Evolutionary conservation across 768 basidiomycete species (phyloP).

Genomic region (Piloderma croceum): DNA sequence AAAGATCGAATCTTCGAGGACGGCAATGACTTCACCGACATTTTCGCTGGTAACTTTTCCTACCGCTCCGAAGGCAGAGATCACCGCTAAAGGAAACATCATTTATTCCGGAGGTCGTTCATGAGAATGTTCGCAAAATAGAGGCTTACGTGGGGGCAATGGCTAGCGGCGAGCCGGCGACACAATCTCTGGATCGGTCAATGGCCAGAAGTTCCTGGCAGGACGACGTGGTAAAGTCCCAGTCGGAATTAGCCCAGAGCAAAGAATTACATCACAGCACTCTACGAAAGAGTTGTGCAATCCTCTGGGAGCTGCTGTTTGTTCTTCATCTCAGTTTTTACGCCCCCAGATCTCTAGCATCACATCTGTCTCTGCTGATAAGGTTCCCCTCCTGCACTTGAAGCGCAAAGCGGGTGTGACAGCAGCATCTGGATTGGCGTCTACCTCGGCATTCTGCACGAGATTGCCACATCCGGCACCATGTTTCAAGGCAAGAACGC

Average conservation of each 20-base stretch:
- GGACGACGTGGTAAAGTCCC: slow-evolving; percentile 93
- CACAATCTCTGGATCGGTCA: slow-evolving; percentile 73
- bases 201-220: slow-evolving; percentile 98
- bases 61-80: slow-evolving; percentile 92
- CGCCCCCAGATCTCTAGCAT: slow-evolving; percentile 78
- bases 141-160: slow-evolving; percentile 98
- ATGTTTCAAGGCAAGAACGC: slow-evolving; percentile 99
- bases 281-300: slow-evolving; percentile 95
- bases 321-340: slow-evolving; percentile 95
- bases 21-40: slow-evolving; percentile 97
- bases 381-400: slow-evolving; percentile 89
- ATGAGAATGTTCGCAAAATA: slow-evolving; percentile 93
- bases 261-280: slow-evolving; percentile 88
- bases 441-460: slow-evolving; percentile 94
- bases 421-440: slow-evolving; percentile 93
- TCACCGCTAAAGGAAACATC: slow-evolving; percentile 91
- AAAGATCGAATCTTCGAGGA: slow-evolving; percentile 93
- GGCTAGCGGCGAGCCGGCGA: slow-evolving; percentile 96
- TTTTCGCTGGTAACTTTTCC: slow-evolving; percentile 98
- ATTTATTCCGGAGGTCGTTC: slow-evolving; percentile 89
- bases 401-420: slow-evolving; percentile 94
- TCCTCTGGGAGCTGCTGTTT: slow-evolving; percentile 73
- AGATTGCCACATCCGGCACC: slow-evolving; percentile 97
- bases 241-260: slow-evolving; percentile 96
- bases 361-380: slow-evolving; percentile 73